phyloP scores from a whole-genome alignment of 1,284 basidiomycete species.

The Rhodotorula sp. region DNA sequence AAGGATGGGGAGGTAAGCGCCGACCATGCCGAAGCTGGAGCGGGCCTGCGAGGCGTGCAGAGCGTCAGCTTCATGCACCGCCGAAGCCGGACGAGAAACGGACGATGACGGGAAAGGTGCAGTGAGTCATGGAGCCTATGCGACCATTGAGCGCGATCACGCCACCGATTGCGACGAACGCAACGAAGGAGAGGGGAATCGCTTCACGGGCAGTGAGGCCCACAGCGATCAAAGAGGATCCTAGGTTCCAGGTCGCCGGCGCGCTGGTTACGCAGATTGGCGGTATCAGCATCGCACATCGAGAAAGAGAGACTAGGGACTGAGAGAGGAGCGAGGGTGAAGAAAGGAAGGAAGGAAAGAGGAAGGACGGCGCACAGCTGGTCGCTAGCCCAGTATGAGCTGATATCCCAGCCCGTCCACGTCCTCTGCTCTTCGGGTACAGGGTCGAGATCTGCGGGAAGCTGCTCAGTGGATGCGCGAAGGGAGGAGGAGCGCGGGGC shows the following conservation, averaged over 20 bases:
- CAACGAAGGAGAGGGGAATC: constrained; percentile 58
- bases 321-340: background rate
- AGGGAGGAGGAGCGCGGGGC: background rate
- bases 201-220: constrained; percentile 68
- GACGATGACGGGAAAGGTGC: constrained; percentile 70
- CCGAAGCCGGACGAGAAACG: background rate
- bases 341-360: too few relatives aligned
- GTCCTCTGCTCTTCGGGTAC: constrained; percentile 63
- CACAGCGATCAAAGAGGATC: constrained; percentile 65
- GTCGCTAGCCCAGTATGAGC: constrained; percentile 62
- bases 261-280: too few relatives aligned
- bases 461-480: background rate
- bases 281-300: too few relatives aligned
- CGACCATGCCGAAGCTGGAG: constrained; percentile 76
- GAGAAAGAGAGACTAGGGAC: too few relatives aligned
- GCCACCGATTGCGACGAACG: constrained; percentile 60
- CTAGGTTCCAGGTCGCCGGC: constrained; percentile 49
- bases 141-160: constrained; percentile 56
- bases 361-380: too few relatives aligned
- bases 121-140: constrained; percentile 64
- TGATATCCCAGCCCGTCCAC: constrained; percentile 65
- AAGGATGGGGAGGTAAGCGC: constrained; percentile 67
- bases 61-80: background rate
- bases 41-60: constrained; percentile 48
- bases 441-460: constrained; percentile 64